These are phyloP conservation scores for Pilasporangium apinafurcum DNA, from an alignment of 352 stramenopile species.

Conservation along the genomic window DNA sequence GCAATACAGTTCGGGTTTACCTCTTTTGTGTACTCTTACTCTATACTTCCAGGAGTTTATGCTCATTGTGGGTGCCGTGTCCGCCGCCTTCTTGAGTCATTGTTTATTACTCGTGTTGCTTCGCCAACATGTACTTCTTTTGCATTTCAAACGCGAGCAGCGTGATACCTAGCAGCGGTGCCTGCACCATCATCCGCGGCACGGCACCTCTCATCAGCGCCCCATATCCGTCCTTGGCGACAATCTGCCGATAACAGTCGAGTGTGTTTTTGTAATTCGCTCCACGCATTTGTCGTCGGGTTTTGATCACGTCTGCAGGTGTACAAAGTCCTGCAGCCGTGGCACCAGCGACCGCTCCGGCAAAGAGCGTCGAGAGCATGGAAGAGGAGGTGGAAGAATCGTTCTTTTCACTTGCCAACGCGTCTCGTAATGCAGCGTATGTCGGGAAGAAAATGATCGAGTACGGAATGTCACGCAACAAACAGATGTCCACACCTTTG, in stretches of 20 bases:
- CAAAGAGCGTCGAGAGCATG: slow-evolving; percentile 52
- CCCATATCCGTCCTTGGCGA: slow-evolving; percentile 62
- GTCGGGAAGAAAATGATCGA: slow-evolving; percentile 90
- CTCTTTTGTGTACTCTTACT: too few species aligned
- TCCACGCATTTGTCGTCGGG: slow-evolving; percentile 72
- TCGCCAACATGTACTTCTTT: slow-evolving; percentile 83
- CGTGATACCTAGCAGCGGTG: slow-evolving; percentile 82
- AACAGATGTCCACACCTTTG: slow-evolving; percentile 78
- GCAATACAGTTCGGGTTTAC: too few species aligned
- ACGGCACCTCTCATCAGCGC: slow-evolving; percentile 83
- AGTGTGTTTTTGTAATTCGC: slow-evolving; percentile 75
- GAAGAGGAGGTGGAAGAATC: slow-evolving; percentile 50
- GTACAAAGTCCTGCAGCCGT: slow-evolving; percentile 54
- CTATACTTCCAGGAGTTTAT: too few species aligned
- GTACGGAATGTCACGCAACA: slow-evolving; percentile 91
- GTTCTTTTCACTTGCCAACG: too few species aligned
- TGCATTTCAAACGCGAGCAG: slow-evolving; percentile 83
- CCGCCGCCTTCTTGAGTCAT: not conserved
- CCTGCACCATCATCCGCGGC: slow-evolving; percentile 86
- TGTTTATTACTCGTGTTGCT: slow-evolving; percentile 8
- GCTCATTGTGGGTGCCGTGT: not conserved
- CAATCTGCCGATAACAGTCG: slow-evolving; percentile 81
- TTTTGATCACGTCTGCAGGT: slow-evolving; percentile 88
- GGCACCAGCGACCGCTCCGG: slow-evolving; percentile 54
- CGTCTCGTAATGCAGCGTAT: slow-evolving; percentile 70